Percentiles rank a stretch among this genome's conserved stretches.
These are phyloP conservation scores for Monosporascus sp. DNA, from an alignment of 2,329 filamentous ascomycete genomes.

Conservation along the genomic window DNA sequence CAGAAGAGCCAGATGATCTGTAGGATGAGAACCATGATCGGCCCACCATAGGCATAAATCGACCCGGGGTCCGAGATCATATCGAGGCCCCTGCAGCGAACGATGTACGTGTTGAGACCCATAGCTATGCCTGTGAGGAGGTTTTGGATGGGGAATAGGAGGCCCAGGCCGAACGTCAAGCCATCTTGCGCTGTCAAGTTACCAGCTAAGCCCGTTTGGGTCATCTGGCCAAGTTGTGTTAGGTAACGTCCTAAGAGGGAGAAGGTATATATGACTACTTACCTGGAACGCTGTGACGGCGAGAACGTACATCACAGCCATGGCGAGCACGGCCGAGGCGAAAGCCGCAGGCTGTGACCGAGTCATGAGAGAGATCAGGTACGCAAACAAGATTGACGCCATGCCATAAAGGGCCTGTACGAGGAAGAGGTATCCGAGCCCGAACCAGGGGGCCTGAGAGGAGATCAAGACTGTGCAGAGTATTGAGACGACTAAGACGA, in stretches of 20 bases:
- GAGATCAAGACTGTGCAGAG: slow-evolving; percentile 51
- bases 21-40: slow-evolving; percentile 61
- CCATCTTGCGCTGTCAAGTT: slow-evolving; percentile 46
- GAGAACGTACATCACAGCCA: slow-evolving; percentile 19
- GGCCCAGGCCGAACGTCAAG: slow-evolving; percentile 52
- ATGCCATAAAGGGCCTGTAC: slow-evolving; percentile 61
- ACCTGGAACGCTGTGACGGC: slow-evolving; percentile 21
- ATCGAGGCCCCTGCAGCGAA: slow-evolving; percentile 47
- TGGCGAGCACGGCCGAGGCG: slow-evolving; percentile 39
- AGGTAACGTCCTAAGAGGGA: neutral
- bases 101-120: slow-evolving; percentile 57
- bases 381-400: slow-evolving; percentile 53
- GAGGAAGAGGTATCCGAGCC: slow-evolving; percentile 56
- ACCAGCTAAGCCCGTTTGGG: slow-evolving; percentile 9
- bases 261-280: slow-evolving; percentile 2
- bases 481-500: slow-evolving; percentile 40
- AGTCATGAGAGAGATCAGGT: slow-evolving; percentile 57
- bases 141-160: slow-evolving; percentile 57
- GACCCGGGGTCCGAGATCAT: slow-evolving; percentile 44
- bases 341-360: slow-evolving; percentile 61
- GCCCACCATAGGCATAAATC: slow-evolving; percentile 61
- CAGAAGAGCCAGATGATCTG: slow-evolving; percentile 56
- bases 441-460: slow-evolving; percentile 48
- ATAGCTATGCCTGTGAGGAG: slow-evolving; percentile 55
- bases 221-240: slow-evolving; percentile 7